Evolutionary conservation across 805 yeast genomes (phyloP), one percentile per base, ranked within the genome.

Genomic region (Kuraishia molischiana): DNA sequence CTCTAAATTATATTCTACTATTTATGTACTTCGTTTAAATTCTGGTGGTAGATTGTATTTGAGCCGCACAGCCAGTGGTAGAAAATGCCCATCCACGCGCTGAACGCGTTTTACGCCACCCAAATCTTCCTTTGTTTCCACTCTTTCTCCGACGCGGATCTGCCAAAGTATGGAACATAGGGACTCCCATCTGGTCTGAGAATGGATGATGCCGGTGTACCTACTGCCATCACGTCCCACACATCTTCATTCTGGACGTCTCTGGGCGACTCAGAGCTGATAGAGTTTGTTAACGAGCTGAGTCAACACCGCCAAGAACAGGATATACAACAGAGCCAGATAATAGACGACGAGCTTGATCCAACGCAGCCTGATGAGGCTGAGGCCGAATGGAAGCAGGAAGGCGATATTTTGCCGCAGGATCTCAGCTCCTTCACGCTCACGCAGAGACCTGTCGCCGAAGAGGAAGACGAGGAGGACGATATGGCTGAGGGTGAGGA

Each of bases 201-300:
- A n/a, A n/a, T n/a, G n/a, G n/a, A n/a, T n/a, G n/a, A n/a, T n/a
- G n/a, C n/a, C n/a, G n/a, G n/a, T n/a, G n/a, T n/a, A n/a, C n/a
- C n/a, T n/a, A n/a, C n/a, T n/a, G n/a, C n/a, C n/a, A n/a, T n/a
- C n/a, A n/a, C n/a, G n/a, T n/a, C n/a, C n/a, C n/a, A n/a, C n/a
- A n/a, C n/a, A n/a, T n/a, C n/a, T 14, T 24, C 36, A 11, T 34
- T 34, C 28, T 56, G 62, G 62, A 54, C 61, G 3, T 61, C 68
- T 1, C 50, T 66, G 48, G 59, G 46, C 11, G 67, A 66, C 44
- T 53, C 59, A 1, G 61, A 63, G 44, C 55, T 66, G 22, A 49
- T 66, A 9, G 54, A 57, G 1, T 54, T 59, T 38, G 61, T 66
- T 15, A 59, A 59, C 38, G 41, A 46, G 20, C 40, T 62, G 14